Evolutionary conservation across 164 flowering plant species (phyloP).

Genomic region (Stephania cephalantha): DNA sequence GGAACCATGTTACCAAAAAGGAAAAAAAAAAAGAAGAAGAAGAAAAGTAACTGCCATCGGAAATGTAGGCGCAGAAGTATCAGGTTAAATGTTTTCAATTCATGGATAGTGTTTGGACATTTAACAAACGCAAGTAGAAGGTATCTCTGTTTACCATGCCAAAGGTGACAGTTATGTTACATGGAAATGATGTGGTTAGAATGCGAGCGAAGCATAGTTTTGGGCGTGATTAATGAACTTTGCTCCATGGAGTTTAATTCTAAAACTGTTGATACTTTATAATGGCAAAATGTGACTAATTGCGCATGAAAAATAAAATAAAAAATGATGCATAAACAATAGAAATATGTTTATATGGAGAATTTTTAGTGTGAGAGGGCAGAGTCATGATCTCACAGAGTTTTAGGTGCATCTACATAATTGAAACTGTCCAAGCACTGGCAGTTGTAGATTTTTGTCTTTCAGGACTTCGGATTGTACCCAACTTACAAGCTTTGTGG

Average conservation of each 20-base stretch:
- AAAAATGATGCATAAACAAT: not conserved
- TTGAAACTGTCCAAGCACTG: no score
- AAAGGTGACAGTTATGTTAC: not conserved
- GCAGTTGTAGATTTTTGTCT: no score
- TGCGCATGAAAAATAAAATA: not conserved
- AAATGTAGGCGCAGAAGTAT: not conserved
- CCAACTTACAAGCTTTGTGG: no score
- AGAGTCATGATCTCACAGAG: no score
- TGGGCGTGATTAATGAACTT: not conserved
- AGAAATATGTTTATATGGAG: not conserved
- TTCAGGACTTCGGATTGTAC: no score
- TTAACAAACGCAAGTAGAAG: not conserved
- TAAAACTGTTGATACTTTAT: not conserved
- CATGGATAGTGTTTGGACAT: not conserved
- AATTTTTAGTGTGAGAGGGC: no score
- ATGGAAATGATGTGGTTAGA: not conserved
- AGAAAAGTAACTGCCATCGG: not conserved
- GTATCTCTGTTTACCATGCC: not conserved
- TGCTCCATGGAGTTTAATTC: not conserved
- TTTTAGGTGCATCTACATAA: no score
- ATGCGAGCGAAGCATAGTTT: not conserved
- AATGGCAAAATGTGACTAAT: not conserved
- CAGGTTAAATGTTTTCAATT: not conserved
- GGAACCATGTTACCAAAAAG: not conserved
- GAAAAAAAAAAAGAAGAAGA: no score